A percentile compares a stretch with the other conserved stretches of the same genome.
These are phyloP conservation scores for Purpureocillium lavendulum DNA, from an alignment of 2,329 filamentous ascomycete genomes.

Conservation along the genomic window DNA sequence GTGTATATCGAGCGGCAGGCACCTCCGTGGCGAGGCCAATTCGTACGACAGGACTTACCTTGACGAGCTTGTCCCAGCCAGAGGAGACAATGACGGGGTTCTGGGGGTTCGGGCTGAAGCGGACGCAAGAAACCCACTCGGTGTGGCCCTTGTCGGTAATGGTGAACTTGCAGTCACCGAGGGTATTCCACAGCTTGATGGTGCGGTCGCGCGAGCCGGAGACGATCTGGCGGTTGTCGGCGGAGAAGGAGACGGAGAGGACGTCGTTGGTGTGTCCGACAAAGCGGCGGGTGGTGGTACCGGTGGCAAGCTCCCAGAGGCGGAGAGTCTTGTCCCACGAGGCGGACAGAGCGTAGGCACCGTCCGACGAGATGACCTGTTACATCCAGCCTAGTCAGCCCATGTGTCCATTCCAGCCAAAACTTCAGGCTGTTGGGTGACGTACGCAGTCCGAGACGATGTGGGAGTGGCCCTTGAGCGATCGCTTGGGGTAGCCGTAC, in stretches of 20 bases:
- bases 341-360: constrained; percentile 95
- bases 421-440: constrained; percentile 20
- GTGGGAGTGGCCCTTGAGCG: constrained; percentile 97
- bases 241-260: constrained; percentile 98
- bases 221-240: constrained; percentile 99
- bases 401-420: constrained; percentile 1
- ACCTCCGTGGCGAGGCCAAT: constrained; percentile 1
- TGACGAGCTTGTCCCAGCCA: constrained; percentile 99
- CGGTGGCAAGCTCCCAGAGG: constrained; percentile 97
- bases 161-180: constrained; percentile 99
- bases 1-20: constrained; percentile 19
- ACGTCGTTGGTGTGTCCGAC: constrained; percentile 99
- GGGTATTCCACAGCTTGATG: constrained; percentile 99
- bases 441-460: constrained; percentile 99
- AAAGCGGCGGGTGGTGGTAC: constrained; percentile 95
- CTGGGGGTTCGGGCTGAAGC: constrained; percentile 99
- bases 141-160: constrained; percentile 99
- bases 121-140: constrained; percentile 99
- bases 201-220: constrained; percentile 96
- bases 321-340: constrained; percentile 99
- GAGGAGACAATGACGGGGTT: constrained; percentile 99
- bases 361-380: constrained; percentile 97
- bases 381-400: constrained; percentile 14
- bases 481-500: constrained; percentile 99
- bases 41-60: constrained; percentile 61